Conservation (phyloP, 306 rosid species). For the Betula pendula region DNA sequence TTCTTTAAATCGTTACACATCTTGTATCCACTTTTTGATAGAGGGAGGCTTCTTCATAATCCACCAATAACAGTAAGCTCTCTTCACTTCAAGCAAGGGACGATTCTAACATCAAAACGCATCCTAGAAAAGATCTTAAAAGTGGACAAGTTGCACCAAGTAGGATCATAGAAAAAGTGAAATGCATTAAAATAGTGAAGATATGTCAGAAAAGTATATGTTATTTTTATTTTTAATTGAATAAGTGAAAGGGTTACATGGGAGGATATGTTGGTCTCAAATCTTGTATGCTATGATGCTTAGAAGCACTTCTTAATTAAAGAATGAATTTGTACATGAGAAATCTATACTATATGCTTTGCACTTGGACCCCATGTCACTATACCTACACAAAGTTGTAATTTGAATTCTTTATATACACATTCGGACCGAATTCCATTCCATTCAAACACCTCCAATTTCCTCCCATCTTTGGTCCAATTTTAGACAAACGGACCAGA, state of each 20-base stretch:
- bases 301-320: slow-evolving; percentile 23
- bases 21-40: slow-evolving; percentile 27
- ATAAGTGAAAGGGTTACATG: too few species aligned
- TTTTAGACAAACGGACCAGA: too few species aligned
- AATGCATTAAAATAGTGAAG: background rate
- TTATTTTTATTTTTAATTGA: too few species aligned
- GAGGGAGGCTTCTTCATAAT: slow-evolving; percentile 33
- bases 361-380: background rate
- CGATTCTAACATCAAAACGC: slow-evolving; percentile 1
- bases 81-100: slow-evolving; percentile 13
- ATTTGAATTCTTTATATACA: too few species aligned
- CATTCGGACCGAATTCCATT: too few species aligned
- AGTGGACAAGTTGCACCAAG: slow-evolving; percentile 4
- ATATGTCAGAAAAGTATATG: background rate
- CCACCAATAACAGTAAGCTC: slow-evolving; percentile 35
- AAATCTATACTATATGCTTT: background rate
- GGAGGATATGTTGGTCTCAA: slow-evolving; percentile 6
- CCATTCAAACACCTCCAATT: too few species aligned
- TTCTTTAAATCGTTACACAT: background rate
- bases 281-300: slow-evolving; percentile 22
- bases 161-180: slow-evolving; percentile 14
- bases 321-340: slow-evolving; percentile 1
- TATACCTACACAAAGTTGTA: background rate
- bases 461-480: too few species aligned
- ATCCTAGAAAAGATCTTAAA: background rate